Conservation (phyloP, 2,329 filamentous ascomycete species). For the Calycina herbarum region DNA sequence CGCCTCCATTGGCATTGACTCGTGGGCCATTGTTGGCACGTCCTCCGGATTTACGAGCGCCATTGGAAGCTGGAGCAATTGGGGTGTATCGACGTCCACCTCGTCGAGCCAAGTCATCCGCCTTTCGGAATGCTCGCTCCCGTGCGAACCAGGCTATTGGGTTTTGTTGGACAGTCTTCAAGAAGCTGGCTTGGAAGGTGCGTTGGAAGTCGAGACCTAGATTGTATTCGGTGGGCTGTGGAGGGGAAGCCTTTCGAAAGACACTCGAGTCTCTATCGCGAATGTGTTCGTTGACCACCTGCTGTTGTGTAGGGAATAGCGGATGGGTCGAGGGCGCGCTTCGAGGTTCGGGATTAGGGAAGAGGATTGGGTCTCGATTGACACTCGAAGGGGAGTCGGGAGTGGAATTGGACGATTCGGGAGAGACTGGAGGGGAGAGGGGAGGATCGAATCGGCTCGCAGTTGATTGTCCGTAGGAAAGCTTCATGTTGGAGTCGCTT, state of each 20-base stretch:
- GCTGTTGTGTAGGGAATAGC: constrained; percentile 51
- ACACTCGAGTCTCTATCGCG: constrained; percentile 31
- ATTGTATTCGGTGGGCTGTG: constrained; percentile 54
- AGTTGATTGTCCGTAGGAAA: constrained; percentile 39
- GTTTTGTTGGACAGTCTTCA: constrained; percentile 17
- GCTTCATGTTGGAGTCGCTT: constrained; percentile 29
- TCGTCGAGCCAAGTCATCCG: constrained; percentile 29
- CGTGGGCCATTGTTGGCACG: constrained; percentile 7
- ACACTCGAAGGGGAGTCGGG: constrained; percentile 39
- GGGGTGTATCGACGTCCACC: constrained; percentile 27
- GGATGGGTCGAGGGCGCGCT: constrained; percentile 44
- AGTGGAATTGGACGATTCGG: constrained; percentile 40
- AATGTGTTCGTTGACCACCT: constrained; percentile 49
- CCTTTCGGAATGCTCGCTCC: constrained; percentile 33
- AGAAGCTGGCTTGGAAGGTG: constrained; percentile 42
- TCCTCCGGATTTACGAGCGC: constrained; percentile 18
- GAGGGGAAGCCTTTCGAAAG: constrained; percentile 48
- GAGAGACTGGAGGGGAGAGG: constrained; percentile 61
- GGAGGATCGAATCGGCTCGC: constrained; percentile 40
- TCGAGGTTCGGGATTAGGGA: constrained; percentile 47
- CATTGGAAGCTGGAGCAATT: constrained; percentile 32
- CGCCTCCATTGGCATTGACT: constrained; percentile 8
- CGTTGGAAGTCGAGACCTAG: constrained; percentile 49
- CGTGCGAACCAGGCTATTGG: constrained; percentile 29
- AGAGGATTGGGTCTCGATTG: constrained; percentile 57